A percentile compares a stretch with the other conserved stretches of the same genome.
Evolutionary conservation across 2,329 filamentous ascomycete species (phyloP).

Genomic region (Plenodomus tracheiphilus): DNA sequence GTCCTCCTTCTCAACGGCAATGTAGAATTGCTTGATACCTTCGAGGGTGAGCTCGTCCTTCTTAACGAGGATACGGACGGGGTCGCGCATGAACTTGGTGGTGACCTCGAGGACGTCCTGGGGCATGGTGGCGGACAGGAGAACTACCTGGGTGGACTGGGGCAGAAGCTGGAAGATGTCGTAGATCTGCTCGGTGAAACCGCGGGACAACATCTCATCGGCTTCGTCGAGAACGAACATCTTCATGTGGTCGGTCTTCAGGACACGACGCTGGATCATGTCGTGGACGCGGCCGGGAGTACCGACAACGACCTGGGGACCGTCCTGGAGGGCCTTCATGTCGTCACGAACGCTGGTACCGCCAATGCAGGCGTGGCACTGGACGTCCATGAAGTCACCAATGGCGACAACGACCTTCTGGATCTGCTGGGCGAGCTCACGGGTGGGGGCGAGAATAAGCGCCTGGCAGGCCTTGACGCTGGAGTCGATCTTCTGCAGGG

Average conservation of each 20-base stretch:
- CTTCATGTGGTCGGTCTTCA: slow-evolving; percentile 98
- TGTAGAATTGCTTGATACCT: slow-evolving; percentile 99
- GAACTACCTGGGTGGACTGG: slow-evolving; percentile 96
- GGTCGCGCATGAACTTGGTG: slow-evolving; percentile 99
- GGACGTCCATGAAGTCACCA: slow-evolving; percentile 98
- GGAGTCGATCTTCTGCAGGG: slow-evolving; percentile 97
- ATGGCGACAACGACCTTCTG: slow-evolving; percentile 99
- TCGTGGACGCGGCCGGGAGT: slow-evolving; percentile 98
- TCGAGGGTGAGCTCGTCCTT: slow-evolving; percentile 99
- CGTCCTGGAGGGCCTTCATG: slow-evolving; percentile 96
- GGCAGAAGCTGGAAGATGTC: slow-evolving; percentile 99
- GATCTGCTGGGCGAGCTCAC: slow-evolving; percentile 98
- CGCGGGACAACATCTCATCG: slow-evolving; percentile 98
- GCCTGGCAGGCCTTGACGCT: slow-evolving; percentile 96
- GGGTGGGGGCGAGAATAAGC: slow-evolving; percentile 94
- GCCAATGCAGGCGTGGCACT: slow-evolving; percentile 99
- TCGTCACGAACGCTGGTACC: slow-evolving; percentile 97
- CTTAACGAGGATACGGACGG: slow-evolving; percentile 98
- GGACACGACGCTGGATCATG: slow-evolving; percentile 98
- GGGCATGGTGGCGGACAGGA: slow-evolving; percentile 97
- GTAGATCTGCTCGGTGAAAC: slow-evolving; percentile 99
- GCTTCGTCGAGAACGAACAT: slow-evolving; percentile 99
- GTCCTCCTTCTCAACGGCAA: slow-evolving; percentile 99
- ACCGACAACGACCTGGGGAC: slow-evolving; percentile 95
- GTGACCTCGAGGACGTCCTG: slow-evolving; percentile 99